Evolutionary conservation across 2,329 filamentous ascomycete species (phyloP).

Genomic region (Alternaria triticimaculans): DNA sequence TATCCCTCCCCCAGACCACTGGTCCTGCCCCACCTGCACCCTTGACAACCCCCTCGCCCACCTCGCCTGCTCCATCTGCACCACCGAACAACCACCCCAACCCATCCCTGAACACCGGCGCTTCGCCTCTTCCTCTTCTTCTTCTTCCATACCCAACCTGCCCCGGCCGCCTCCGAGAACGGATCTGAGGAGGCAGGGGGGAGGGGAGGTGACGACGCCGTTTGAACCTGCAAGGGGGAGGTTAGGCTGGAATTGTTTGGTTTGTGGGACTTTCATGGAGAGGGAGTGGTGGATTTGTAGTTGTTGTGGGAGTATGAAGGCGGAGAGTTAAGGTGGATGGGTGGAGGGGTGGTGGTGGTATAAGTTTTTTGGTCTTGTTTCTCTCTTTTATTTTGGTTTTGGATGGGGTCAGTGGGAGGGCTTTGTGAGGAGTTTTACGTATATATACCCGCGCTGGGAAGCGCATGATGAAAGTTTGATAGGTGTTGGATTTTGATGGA

Average conservation of each 20-base stretch:
- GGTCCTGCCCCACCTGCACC: constrained; percentile 68
- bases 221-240: constrained; percentile 56
- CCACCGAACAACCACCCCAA: constrained; percentile 60
- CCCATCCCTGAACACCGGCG: constrained; percentile 43
- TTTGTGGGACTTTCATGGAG: constrained; percentile 67
- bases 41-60: constrained; percentile 66
- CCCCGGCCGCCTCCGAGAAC: constrained; percentile 43
- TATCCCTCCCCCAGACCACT: constrained; percentile 52
- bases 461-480: not conserved
- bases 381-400: not conserved
- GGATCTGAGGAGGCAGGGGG: constrained; percentile 31
- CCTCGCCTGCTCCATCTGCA: constrained; percentile 67
- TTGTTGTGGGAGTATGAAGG: not conserved
- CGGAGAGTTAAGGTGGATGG: not conserved
- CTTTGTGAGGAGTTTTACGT: not conserved
- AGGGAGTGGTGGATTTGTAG: not conserved
- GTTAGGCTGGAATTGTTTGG: constrained; percentile 65
- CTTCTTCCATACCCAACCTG: constrained; percentile 26
- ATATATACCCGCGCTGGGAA: not conserved
- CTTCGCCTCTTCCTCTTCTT: constrained; percentile 17
- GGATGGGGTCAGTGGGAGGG: not conserved
- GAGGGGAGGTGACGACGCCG: constrained; percentile 38
- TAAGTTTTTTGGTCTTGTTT: not conserved
- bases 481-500: not conserved
- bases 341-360: not conserved